These are phyloP conservation scores for Fusarium tricinctum DNA, from an alignment of 2,329 filamentous ascomycete genomes.

Conservation along the genomic window DNA sequence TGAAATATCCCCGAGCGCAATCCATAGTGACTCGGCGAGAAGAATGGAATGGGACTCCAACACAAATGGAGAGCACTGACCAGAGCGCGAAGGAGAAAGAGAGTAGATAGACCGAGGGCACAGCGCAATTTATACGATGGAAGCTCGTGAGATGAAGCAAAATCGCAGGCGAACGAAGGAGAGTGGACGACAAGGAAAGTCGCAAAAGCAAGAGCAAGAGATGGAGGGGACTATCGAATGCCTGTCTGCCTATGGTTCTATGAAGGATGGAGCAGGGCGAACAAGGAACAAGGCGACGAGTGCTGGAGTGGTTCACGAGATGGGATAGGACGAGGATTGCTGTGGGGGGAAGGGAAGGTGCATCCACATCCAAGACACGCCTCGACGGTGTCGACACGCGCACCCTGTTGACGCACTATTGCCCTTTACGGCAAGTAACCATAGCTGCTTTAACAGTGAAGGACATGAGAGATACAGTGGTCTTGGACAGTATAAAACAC, in stretches of 20 bases:
- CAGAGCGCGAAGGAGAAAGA: constrained; percentile 33
- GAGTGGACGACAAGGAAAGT: constrained; percentile 46
- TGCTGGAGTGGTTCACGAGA: constrained; percentile 37
- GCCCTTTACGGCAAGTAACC: constrained; percentile 29
- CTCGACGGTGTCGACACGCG: constrained; percentile 36
- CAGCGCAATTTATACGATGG: constrained; percentile 41
- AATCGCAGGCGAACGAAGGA: constrained; percentile 46
- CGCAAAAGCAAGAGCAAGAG: constrained; percentile 23
- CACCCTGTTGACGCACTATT: constrained; percentile 41
- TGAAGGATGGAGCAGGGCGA: constrained; percentile 41
- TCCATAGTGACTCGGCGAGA: constrained; percentile 26
- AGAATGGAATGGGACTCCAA: constrained; percentile 19
- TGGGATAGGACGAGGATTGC: constrained; percentile 25
- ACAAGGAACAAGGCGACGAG: constrained; percentile 48
- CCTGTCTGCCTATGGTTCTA: constrained; percentile 26
- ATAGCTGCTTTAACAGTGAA: constrained; percentile 28
- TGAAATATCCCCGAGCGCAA: constrained; percentile 19
- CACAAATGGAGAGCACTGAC: constrained; percentile 40
- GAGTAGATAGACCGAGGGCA: constrained; percentile 11
- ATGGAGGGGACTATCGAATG: constrained; percentile 33
- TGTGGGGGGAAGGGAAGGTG: constrained; percentile 15
- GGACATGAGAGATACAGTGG: background rate
- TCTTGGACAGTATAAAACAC: background rate
- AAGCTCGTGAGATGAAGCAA: constrained; percentile 11
- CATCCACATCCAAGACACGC: constrained; percentile 39